Evolutionary conservation across 305 asterid species (phyloP), one percentile per base, ranked within the genome.

Genomic region (Solanum hybrid): DNA sequence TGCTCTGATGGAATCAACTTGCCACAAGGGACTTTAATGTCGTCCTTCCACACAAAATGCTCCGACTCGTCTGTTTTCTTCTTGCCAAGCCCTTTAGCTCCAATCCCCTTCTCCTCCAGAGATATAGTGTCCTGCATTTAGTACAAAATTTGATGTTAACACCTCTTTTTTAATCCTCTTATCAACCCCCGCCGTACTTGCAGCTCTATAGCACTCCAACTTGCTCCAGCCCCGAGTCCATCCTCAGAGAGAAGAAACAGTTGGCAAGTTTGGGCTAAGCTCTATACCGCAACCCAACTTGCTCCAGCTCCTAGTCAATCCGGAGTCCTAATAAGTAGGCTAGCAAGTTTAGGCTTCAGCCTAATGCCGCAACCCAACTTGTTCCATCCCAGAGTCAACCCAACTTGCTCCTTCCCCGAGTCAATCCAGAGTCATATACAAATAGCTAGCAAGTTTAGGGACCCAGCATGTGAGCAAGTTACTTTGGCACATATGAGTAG

Each of bases 1-100:
- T 94, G 90, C 33, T 92, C 96, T 0, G 99, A 96, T 0, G 93
- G 94, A 82, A 94, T 79, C 73, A 97, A 90, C 26, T 42, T 87
- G 6, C 99, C 99, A n/a, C 97, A 94, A 0, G 98, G 99, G 73
- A 97, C 97, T 90, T 93, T 95, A 34, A 97, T 93, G 80, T 95
- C 95, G 36, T 94, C 96, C 88, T 94, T 93, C 99, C 99, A 97
- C 1, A 89, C 83, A 4, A 96, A 93, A 90, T 97, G 99, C 93
- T 96, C 98, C 0, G 95, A 89, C 64, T 95, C 98, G 8, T 96
- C 96, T 1, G 99, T 94, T 86, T 85, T 94, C 98, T 92, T 97
- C 84, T 92, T 77, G 31, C 99, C 99, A 1, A 90, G 89, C 28
- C 95, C 98, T 84, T 93, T 94, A 28, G 93, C 98, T 81, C 98